Conservation (phyloP, 768 basidiomycete genomes). For the Boletus rex-veris region DNA sequence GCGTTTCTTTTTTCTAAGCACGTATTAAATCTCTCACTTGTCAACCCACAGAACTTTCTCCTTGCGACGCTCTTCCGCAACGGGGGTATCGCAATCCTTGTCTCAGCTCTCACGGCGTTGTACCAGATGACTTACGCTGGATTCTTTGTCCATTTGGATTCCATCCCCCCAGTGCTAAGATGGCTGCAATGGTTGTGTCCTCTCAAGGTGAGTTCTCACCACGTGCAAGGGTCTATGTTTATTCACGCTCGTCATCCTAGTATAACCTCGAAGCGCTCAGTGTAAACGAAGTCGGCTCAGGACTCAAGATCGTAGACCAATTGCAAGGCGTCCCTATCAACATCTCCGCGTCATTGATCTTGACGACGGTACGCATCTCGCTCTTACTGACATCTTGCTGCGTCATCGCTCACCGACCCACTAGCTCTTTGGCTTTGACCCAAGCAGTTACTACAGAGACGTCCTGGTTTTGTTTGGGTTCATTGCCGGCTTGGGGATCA, state of each 20-base stretch:
- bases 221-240: background rate
- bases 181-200: slow-evolving; percentile 94
- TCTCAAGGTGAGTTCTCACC: slow-evolving; percentile 46
- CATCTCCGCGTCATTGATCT: slow-evolving; percentile 78
- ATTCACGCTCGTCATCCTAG: slow-evolving; percentile 5
- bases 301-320: slow-evolving; percentile 76
- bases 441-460: slow-evolving; percentile 83
- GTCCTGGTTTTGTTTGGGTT: slow-evolving; percentile 85
- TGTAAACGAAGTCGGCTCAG: slow-evolving; percentile 90
- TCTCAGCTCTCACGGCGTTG: slow-evolving; percentile 71
- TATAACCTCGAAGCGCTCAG: slow-evolving; percentile 80
- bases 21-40: background rate
- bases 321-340: slow-evolving; percentile 79
- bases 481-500: slow-evolving; percentile 71
- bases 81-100: slow-evolving; percentile 85
- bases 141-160: slow-evolving; percentile 84
- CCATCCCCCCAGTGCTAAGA: slow-evolving; percentile 85
- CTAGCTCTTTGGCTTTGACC: slow-evolving; percentile 83
- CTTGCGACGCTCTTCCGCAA: slow-evolving; percentile 81
- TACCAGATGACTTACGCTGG: slow-evolving; percentile 89
- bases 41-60: slow-evolving; percentile 72
- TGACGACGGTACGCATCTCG: slow-evolving; percentile 63
- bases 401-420: background rate
- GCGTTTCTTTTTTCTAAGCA: slow-evolving; percentile 27
- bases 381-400: background rate